Percentiles rank a stretch among this genome's conserved stretches.
Conservation (phyloP, 495 filamentous ascomycete species). For the Aspergillus baeticus region DNA sequence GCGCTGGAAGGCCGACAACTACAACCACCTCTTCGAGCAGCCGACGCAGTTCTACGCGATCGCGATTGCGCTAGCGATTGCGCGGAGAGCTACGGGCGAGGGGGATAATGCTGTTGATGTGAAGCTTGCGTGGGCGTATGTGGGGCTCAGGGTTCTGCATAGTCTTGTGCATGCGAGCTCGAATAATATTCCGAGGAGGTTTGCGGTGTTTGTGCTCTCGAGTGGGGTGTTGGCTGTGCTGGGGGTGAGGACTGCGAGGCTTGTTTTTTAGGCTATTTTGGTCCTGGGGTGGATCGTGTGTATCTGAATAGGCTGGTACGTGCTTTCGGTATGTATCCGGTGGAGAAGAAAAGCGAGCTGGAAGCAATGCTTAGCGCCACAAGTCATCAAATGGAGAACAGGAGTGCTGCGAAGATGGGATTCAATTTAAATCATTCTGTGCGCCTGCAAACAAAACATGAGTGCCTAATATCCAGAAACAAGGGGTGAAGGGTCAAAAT, state of each 20-base stretch:
- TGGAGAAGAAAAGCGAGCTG: no score
- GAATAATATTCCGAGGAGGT: slow-evolving; percentile 17
- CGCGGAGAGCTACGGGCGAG: slow-evolving; percentile 3
- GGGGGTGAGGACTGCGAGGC: slow-evolving; percentile 16
- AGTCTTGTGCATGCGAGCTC: slow-evolving; percentile 21
- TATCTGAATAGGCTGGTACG: no score
- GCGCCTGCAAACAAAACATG: no score
- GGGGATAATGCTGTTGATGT: slow-evolving; percentile 10
- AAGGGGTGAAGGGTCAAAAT: no score
- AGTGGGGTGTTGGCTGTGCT: slow-evolving; percentile 19
- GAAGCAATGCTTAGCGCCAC: no score
- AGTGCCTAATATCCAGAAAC: no score
- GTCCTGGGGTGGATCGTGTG: no score
- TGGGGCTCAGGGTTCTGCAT: slow-evolving; percentile 22
- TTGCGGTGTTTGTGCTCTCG: slow-evolving; percentile 15
- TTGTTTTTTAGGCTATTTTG: slow-evolving; percentile 7
- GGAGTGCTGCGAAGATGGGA: no score
- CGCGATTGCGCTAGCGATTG: slow-evolving; percentile 20
- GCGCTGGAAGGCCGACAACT: slow-evolving; percentile 31
- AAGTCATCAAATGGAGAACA: no score
- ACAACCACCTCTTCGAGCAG: slow-evolving; percentile 28
- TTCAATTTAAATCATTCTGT: no score
- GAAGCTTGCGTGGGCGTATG: slow-evolving; percentile 23
- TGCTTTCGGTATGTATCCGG: no score
- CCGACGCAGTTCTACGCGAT: slow-evolving; percentile 31